Conservation (phyloP, 1,284 basidiomycete species). For the Phlebopus sp. region DNA sequence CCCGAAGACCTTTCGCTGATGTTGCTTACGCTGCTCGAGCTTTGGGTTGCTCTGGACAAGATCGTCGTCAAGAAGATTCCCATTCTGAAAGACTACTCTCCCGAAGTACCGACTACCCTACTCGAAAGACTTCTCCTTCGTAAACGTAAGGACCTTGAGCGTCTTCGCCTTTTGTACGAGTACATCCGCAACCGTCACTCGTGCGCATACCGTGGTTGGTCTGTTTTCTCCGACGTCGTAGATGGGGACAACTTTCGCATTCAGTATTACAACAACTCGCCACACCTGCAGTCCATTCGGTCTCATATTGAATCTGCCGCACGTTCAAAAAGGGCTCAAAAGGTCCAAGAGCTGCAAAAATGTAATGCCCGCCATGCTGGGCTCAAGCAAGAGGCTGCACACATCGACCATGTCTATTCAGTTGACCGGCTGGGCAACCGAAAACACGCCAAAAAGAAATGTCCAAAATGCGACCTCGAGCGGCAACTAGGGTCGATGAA, state of each 20-base stretch:
- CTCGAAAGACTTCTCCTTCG: constrained; percentile 41
- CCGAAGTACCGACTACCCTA: constrained; percentile 38
- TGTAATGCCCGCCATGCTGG: constrained; percentile 17
- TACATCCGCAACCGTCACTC: constrained; percentile 33
- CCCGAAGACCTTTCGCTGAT: constrained; percentile 44
- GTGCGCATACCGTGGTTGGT: constrained; percentile 5
- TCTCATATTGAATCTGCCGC: constrained; percentile 28
- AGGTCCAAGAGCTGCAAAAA: constrained; percentile 24
- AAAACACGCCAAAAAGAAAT: constrained; percentile 10
- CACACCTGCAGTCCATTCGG: constrained; percentile 23
- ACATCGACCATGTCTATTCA: constrained; percentile 4
- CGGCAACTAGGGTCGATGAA: constrained; percentile 19
- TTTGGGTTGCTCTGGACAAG: constrained; percentile 46
- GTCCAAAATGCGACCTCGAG: constrained; percentile 35
- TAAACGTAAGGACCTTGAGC: constrained; percentile 23
- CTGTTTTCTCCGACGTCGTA: constrained; percentile 22
- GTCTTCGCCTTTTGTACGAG: constrained; percentile 24
- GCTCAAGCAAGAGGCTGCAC: constrained; percentile 9
- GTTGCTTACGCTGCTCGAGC: constrained; percentile 40
- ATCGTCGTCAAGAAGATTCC: constrained; percentile 32
- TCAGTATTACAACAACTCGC: constrained; percentile 27
- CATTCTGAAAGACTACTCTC: constrained; percentile 42
- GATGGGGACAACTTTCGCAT: constrained; percentile 24
- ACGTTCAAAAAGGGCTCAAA: constrained; percentile 10
- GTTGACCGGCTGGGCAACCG: constrained; percentile 1